Evolutionary conservation across 2,329 filamentous ascomycete genomes (phyloP), one percentile per base, ranked within the genome.

Genomic region (Drechslerella coelobrocha): DNA sequence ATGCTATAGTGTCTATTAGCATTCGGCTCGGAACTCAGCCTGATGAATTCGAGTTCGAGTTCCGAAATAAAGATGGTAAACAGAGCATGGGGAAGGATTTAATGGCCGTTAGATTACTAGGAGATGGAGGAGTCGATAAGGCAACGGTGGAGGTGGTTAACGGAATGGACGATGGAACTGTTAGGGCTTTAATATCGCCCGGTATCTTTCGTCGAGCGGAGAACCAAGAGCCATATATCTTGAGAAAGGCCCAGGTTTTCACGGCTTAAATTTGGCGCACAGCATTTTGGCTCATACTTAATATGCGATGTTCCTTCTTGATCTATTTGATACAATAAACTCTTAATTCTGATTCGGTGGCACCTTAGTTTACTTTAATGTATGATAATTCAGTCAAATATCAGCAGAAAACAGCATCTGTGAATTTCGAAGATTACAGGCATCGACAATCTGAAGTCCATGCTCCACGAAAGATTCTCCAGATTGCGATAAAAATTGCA

Each of bases 121-220:
- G 56, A 21, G 43, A 61, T 43, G 2, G 17, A 2, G 63, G n/a
- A 14, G 14, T 26, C 8, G 39, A 68, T 21, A 61, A 5, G 8
- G 12, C 45, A 1, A 21, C 19, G 2, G 31, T 61, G 2, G 63
- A 68, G 48, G 45, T 68, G 4, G 21, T 61, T 2, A 68, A 68
- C 29, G 56, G 41, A 6, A 56, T 57, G 52, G 56, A 21, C 4
- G 17, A 41, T 1, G 63, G 63, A 34, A 61, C 63, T 12, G 34
- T 68, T 12, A 61, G 63, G 21, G 63, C 63, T n/a, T 27, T 68
- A 10, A 26, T 68, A 56, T 55, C 63, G 26, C 63, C 63, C 34
- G 63, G 63, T 10, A 27, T 68, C 6, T 45, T 48, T 8, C 21
- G 63, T 7, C 9, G 56, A 19, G 26, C 51, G 10, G 34, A 26